These are phyloP conservation scores for Silybum marianum DNA, from an alignment of 129 eudicot species.

Conservation along the genomic window DNA sequence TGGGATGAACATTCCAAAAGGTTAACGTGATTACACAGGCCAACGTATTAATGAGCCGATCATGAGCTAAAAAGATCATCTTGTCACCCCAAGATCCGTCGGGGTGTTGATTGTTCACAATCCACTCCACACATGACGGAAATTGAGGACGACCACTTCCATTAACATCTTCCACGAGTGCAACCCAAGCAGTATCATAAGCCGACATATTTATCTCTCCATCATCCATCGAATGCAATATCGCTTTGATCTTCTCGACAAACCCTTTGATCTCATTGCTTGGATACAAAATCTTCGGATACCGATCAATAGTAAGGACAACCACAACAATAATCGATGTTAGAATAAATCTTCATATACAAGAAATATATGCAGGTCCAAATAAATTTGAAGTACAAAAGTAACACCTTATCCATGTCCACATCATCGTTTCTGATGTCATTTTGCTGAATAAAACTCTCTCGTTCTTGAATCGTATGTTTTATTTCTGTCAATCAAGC, in stretches of 20 bases:
- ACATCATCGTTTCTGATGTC: neutral
- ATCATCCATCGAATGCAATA: constrained; percentile 51
- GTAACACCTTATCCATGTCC: neutral
- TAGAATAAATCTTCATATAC: neutral
- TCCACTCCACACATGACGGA: constrained; percentile 65
- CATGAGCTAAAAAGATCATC: constrained; percentile 41
- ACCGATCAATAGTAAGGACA: neutral
- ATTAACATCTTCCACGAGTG: constrained; percentile 8
- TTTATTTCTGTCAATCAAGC: no score
- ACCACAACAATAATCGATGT: neutral
- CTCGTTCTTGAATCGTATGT: neutral
- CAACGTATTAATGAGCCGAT: constrained; percentile 54
- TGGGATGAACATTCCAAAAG: constrained; percentile 61
- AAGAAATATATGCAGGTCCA: neutral
- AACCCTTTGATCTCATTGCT: constrained; percentile 7
- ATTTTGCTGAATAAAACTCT: neutral
- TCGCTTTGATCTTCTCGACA: constrained; percentile 30
- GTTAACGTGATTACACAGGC: constrained; percentile 63
- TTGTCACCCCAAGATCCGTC: constrained; percentile 81
- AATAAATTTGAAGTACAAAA: neutral
- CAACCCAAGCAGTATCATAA: constrained; percentile 39
- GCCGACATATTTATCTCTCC: constrained; percentile 59
- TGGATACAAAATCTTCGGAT: neutral
- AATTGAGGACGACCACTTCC: constrained; percentile 69
- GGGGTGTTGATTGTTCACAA: constrained; percentile 46